phyloP scores from a whole-genome alignment of 305 asterid species.

The Rubia peregrina region DNA sequence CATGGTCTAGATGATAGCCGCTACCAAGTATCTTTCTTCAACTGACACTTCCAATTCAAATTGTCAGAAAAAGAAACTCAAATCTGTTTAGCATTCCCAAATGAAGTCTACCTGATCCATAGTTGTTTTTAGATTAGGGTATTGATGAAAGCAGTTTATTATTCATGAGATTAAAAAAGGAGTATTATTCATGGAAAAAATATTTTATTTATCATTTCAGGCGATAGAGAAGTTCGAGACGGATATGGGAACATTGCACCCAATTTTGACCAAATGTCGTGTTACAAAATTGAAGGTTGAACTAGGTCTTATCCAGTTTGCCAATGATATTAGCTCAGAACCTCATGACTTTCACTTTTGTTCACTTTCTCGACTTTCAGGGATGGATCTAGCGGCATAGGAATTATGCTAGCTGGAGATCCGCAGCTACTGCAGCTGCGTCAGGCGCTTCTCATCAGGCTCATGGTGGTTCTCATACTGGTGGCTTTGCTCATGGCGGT shows the following conservation, averaged over 20 bases:
- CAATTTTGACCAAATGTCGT: constrained; percentile 89
- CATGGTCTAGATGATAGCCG: no score
- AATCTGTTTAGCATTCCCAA: neutral
- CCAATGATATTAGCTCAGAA: constrained; percentile 97
- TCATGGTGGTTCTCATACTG: no score
- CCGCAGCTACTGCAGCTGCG: no score
- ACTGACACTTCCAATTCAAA: neutral
- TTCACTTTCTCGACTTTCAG: no score
- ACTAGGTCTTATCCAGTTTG: constrained; percentile 78
- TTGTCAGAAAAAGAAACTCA: neutral
- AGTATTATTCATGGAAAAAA: neutral
- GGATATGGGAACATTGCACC: constrained; percentile 69
- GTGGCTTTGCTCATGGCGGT: constrained; percentile 19
- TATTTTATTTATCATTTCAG: constrained; percentile 30
- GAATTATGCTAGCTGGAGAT: no score
- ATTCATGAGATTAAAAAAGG: neutral
- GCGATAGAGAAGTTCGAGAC: constrained; percentile 68
- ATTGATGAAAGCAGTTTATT: neutral
- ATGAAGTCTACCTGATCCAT: neutral
- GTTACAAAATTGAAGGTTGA: constrained; percentile 69
- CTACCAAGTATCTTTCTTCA: no score
- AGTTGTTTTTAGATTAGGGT: neutral
- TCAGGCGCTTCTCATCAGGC: no score
- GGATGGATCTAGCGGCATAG: no score
- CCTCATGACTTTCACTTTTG: constrained; percentile 41